phyloP scores from a whole-genome alignment of 345 rosid species.

The Acer campestre region DNA sequence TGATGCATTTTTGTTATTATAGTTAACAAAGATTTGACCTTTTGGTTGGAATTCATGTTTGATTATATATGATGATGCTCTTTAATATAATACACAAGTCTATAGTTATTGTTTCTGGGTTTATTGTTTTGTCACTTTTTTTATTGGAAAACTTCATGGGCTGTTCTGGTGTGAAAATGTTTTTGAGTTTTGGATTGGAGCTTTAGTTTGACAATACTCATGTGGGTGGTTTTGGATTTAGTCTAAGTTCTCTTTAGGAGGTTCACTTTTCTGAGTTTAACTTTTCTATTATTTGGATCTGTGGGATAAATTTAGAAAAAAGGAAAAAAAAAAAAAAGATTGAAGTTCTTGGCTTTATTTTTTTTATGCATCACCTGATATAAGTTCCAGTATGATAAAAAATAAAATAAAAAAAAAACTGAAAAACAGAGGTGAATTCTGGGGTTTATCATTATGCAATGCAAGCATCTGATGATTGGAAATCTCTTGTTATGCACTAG shows the following conservation, averaged over 20 bases:
- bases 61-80: background rate
- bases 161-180: conserved; percentile 6
- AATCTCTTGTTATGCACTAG: conserved; percentile 20
- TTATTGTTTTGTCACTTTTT: conserved; percentile 4
- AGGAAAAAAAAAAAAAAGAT: background rate
- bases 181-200: conserved; percentile 12
- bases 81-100: background rate
- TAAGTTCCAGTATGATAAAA: background rate
- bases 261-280: conserved; percentile 15
- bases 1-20: background rate
- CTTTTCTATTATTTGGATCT: conserved; percentile 24
- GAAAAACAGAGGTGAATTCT: background rate
- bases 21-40: background rate
- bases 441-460: conserved; percentile 22
- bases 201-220: conserved; percentile 9
- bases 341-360: conserved; percentile 15
- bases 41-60: background rate
- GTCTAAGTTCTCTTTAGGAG: conserved; percentile 17
- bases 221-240: background rate
- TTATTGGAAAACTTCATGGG: background rate
- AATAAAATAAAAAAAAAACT: background rate
- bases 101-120: background rate
- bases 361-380: too few relatives aligned
- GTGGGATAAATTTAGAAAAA: conserved; percentile 10
- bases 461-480: conserved; percentile 23